Percentiles rank a stretch among this genome's conserved stretches.
These are phyloP conservation scores for Polyrhizophydium stewartii DNA, from an alignment of 371 early-diverging fungal species.

Conservation along the genomic window DNA sequence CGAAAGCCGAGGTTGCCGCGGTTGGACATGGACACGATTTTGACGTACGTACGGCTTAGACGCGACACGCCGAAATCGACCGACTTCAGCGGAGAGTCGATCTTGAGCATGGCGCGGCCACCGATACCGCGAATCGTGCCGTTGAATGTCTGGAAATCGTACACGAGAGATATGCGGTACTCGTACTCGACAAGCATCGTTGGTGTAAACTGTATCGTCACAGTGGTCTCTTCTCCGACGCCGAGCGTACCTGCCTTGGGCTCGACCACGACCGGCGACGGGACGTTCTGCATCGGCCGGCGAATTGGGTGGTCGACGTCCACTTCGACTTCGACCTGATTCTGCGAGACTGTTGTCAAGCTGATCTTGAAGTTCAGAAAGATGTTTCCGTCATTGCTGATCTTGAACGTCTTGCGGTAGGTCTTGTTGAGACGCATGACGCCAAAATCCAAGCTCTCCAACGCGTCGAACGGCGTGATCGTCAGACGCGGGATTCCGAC, in stretches of 20 bases:
- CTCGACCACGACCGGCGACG: constrained; percentile 22
- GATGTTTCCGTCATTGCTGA: constrained; percentile 53
- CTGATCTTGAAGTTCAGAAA: constrained; percentile 28
- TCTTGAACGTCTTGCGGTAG: constrained; percentile 32
- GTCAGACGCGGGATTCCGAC: constrained; percentile 51
- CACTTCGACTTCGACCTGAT: not conserved
- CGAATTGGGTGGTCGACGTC: constrained; percentile 7
- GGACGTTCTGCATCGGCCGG: constrained; percentile 3
- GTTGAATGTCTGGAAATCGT: constrained; percentile 37
- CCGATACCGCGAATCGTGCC: constrained; percentile 39
- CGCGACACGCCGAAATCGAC: constrained; percentile 52
- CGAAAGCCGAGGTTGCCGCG: constrained; percentile 46
- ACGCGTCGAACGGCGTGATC: constrained; percentile 28
- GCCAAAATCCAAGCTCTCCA: constrained; percentile 44
- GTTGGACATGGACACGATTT: constrained; percentile 38
- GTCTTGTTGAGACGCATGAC: constrained; percentile 37
- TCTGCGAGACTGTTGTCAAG: constrained; percentile 10
- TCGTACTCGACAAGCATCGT: constrained; percentile 35
- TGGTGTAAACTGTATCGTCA: constrained; percentile 38
- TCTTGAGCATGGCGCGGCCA: constrained; percentile 36
- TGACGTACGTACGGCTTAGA: constrained; percentile 33
- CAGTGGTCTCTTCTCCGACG: constrained; percentile 31
- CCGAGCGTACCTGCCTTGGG: constrained; percentile 23
- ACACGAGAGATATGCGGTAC: constrained; percentile 30
- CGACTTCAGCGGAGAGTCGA: constrained; percentile 30